Evolutionary conservation across 2,329 filamentous ascomycete genomes (phyloP).

Genomic region (Aspergillus ochraceoroseus): DNA sequence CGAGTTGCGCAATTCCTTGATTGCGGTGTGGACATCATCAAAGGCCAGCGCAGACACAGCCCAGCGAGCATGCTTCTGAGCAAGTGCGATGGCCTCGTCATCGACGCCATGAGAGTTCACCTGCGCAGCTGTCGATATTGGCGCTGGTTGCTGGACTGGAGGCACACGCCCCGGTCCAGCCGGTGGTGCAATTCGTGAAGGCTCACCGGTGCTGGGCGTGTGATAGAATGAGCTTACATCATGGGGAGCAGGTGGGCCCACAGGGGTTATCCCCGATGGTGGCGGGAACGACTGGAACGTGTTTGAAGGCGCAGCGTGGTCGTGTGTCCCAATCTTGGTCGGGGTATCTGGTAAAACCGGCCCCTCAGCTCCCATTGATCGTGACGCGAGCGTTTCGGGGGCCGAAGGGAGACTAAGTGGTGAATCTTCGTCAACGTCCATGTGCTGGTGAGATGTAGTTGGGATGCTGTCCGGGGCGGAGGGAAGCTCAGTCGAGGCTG

Average conservation of each 20-base stretch:
- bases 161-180: constrained; percentile 19
- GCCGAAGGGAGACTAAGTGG: constrained; percentile 39
- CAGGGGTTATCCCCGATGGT: constrained; percentile 31
- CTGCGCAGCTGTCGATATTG: constrained; percentile 21
- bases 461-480: constrained; percentile 25
- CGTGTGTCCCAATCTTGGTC: constrained; percentile 17
- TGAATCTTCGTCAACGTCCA: constrained; percentile 35
- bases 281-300: constrained; percentile 42
- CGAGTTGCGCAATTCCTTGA: constrained; percentile 75
- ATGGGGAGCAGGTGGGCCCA: constrained; percentile 20
- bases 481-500: constrained; percentile 22
- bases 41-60: constrained; percentile 96
- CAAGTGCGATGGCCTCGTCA: constrained; percentile 70
- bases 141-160: constrained; percentile 19
- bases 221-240: constrained; percentile 26
- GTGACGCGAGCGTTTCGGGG: constrained; percentile 34
- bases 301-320: constrained; percentile 20
- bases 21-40: constrained; percentile 85
- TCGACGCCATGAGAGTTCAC: constrained; percentile 42
- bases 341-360: constrained; percentile 35
- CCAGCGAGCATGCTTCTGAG: constrained; percentile 95
- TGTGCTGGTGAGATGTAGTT: constrained; percentile 25
- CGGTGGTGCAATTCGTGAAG: constrained; percentile 24
- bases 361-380: constrained; percentile 22
- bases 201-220: constrained; percentile 12